These are phyloP conservation scores for Stagonosporopsis vannaccii DNA, from an alignment of 2,329 filamentous ascomycete genomes.

Conservation along the genomic window DNA sequence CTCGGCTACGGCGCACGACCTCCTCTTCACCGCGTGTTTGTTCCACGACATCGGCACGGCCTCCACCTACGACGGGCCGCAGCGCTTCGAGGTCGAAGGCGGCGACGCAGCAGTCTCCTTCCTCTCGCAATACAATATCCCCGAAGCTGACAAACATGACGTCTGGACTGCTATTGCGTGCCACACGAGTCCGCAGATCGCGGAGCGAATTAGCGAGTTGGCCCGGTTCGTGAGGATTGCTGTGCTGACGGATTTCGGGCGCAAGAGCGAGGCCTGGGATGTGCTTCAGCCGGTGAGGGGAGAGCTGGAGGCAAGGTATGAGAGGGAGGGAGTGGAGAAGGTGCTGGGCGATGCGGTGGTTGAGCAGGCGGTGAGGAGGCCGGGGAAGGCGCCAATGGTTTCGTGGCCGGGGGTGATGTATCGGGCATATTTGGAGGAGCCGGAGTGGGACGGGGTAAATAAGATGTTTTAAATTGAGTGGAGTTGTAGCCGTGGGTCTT, in stretches of 20 bases:
- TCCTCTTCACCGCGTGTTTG: constrained; percentile 63
- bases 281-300: constrained; percentile 27
- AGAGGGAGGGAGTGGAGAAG: constrained; percentile 53
- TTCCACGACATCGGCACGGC: constrained; percentile 79
- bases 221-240: constrained; percentile 48
- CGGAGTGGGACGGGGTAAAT: constrained; percentile 40
- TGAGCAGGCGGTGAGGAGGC: constrained; percentile 47
- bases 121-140: constrained; percentile 34
- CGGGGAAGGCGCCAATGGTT: constrained; percentile 51
- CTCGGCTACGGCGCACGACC: constrained; percentile 55
- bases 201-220: constrained; percentile 53
- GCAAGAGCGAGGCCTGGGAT: constrained; percentile 25
- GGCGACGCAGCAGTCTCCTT: constrained; percentile 51
- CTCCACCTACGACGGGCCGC: constrained; percentile 42
- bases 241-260: constrained; percentile 52
- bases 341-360: constrained; percentile 54
- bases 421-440: constrained; percentile 34
- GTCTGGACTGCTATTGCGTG: constrained; percentile 57
- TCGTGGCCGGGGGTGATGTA: constrained; percentile 47
- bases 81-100: constrained; percentile 57
- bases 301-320: constrained; percentile 38
- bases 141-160: constrained; percentile 43
- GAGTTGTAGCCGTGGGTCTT: background rate
- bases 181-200: constrained; percentile 55
- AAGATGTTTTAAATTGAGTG: constrained; percentile 36